Conservation (phyloP, 768 basidiomycete genomes). For the Suillus bovinus region DNA sequence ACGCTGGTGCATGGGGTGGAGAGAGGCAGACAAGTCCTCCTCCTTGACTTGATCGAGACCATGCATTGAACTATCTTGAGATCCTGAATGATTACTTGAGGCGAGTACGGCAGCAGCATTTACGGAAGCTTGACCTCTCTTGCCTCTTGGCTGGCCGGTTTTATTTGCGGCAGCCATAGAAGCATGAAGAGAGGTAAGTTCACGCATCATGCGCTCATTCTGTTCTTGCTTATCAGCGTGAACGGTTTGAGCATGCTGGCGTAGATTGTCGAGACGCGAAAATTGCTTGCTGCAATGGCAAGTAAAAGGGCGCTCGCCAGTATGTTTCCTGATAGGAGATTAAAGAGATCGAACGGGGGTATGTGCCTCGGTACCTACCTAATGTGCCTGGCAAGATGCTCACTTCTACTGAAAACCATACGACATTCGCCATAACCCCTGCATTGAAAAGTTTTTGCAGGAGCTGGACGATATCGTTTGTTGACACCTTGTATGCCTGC, state of each 20-base stretch:
- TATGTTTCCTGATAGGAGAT: slow-evolving; percentile 78
- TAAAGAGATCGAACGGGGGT: slow-evolving; percentile 25
- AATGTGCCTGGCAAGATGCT: slow-evolving; percentile 95
- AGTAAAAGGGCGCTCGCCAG: slow-evolving; percentile 93
- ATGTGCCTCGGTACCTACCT: slow-evolving; percentile 55
- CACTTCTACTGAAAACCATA: slow-evolving; percentile 95
- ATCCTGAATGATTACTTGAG: slow-evolving; percentile 18
- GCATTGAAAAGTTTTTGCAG: slow-evolving; percentile 95
- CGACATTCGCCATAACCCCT: slow-evolving; percentile 92
- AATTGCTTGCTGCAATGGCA: slow-evolving; percentile 97
- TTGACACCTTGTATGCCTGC: slow-evolving; percentile 30
- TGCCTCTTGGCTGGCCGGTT: slow-evolving; percentile 36
- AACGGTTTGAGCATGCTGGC: slow-evolving; percentile 96
- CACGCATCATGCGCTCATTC: slow-evolving; percentile 92
- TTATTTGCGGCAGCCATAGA: slow-evolving; percentile 65
- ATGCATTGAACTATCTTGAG: slow-evolving; percentile 21
- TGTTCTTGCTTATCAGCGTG: slow-evolving; percentile 91
- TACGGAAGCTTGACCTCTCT: slow-evolving; percentile 35
- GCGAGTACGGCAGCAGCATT: slow-evolving; percentile 20
- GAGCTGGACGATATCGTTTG: slow-evolving; percentile 79
- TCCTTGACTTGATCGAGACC: slow-evolving; percentile 39
- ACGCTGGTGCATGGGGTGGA: slow-evolving; percentile 45
- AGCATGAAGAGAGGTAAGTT: slow-evolving; percentile 81
- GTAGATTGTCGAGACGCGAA: slow-evolving; percentile 93
- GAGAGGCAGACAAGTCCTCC: slow-evolving; percentile 35